Percentiles rank a stretch among this genome's conserved stretches.
Evolutionary conservation across 2,329 filamentous ascomycete species (phyloP).

Genomic region (Zasmidium cellare): DNA sequence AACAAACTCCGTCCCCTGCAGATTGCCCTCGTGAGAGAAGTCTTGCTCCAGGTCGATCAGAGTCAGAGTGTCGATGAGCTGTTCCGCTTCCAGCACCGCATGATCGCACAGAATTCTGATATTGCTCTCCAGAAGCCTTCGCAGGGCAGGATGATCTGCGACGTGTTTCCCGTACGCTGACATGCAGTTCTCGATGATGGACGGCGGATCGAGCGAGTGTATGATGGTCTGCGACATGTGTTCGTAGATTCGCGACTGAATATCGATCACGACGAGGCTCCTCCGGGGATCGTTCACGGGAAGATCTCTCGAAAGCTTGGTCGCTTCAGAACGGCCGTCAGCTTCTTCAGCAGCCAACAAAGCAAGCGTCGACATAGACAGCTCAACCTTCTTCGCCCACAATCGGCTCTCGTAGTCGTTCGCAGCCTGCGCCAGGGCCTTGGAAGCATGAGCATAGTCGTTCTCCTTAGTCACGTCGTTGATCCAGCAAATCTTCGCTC

Average conservation of each 20-base stretch:
- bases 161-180: slow-evolving; percentile 59
- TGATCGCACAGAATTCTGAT: slow-evolving; percentile 71
- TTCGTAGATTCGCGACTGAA: slow-evolving; percentile 79
- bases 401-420: slow-evolving; percentile 71
- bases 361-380: slow-evolving; percentile 83
- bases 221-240: slow-evolving; percentile 67
- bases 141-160: slow-evolving; percentile 63
- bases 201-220: slow-evolving; percentile 75
- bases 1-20: slow-evolving; percentile 66
- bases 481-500: slow-evolving; percentile 87
- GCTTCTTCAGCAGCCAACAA: slow-evolving; percentile 61
- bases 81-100: slow-evolving; percentile 61
- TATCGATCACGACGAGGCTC: slow-evolving; percentile 63
- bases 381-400: slow-evolving; percentile 91
- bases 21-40: slow-evolving; percentile 48
- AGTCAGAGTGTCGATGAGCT: slow-evolving; percentile 75
- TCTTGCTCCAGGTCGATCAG: slow-evolving; percentile 61
- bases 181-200: slow-evolving; percentile 74
- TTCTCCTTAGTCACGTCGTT: slow-evolving; percentile 80
- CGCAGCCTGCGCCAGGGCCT: slow-evolving; percentile 70
- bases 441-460: slow-evolving; percentile 71
- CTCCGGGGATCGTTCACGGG: slow-evolving; percentile 2
- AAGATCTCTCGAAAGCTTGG: slow-evolving; percentile 7
- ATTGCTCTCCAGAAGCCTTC: slow-evolving; percentile 68
- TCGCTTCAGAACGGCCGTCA: slow-evolving; percentile 10